Conservation (phyloP, 2,329 filamentous ascomycete species). For the Diaporthe nobilis region DNA sequence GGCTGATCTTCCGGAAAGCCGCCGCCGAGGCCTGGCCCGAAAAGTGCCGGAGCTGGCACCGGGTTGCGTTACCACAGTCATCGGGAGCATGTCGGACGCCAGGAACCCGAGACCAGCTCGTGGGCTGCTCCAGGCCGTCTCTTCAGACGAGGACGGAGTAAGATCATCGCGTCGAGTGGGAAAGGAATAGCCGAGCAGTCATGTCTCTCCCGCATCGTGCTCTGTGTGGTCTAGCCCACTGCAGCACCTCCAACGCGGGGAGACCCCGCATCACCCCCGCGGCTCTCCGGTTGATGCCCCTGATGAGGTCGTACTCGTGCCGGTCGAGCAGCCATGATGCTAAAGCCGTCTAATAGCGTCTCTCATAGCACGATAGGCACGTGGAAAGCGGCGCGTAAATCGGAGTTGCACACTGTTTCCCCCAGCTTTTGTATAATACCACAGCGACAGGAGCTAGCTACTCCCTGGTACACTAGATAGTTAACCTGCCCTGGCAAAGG, state of each 20-base stretch:
- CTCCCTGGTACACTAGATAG: not conserved
- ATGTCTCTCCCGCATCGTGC: constrained; percentile 1
- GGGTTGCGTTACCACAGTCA: not conserved
- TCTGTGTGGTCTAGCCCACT: not conserved
- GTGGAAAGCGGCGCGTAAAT: constrained; percentile 20
- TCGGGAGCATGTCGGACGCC: not conserved
- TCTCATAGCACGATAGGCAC: not conserved
- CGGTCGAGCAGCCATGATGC: not conserved
- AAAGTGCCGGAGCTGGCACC: not conserved
- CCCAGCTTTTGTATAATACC: not conserved
- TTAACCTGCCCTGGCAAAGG: not conserved
- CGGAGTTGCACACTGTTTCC: constrained; percentile 1
- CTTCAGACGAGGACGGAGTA: not conserved
- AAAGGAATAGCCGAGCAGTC: not conserved
- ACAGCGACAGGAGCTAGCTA: not conserved
- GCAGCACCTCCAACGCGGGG: constrained; percentile 10
- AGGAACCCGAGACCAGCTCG: not conserved
- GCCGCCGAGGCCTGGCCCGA: not conserved
- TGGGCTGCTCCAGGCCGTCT: not conserved
- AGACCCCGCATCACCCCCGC: constrained; percentile 29
- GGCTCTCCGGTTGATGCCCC: not conserved
- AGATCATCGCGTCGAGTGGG: not conserved
- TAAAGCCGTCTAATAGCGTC: not conserved
- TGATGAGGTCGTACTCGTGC: not conserved
- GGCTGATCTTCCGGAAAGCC: constrained; percentile 5